These are phyloP conservation scores for Tetrapyrgos nigripes DNA, from an alignment of 1,284 basidiomycete species.

Conservation along the genomic window DNA sequence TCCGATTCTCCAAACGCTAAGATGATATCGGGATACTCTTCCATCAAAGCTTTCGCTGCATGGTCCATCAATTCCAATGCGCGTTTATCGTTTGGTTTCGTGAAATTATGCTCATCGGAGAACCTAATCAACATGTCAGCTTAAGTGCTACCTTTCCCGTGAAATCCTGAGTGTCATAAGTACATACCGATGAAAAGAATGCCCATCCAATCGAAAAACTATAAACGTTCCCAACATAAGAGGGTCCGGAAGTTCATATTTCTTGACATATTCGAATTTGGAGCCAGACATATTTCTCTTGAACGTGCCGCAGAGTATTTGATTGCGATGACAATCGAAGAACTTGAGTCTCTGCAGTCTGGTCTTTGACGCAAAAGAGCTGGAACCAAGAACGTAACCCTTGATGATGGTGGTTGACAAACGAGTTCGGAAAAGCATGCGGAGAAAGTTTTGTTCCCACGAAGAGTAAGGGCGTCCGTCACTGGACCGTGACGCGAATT, in stretches of 20 bases:
- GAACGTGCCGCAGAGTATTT: no score
- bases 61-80: constrained; percentile 94
- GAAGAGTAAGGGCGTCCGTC: no score
- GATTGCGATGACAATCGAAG: no score
- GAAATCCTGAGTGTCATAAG: not conserved
- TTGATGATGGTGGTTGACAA: no score
- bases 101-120: constrained; percentile 82
- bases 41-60: constrained; percentile 85
- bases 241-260: constrained; percentile 89
- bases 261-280: constrained; percentile 89
- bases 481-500: no score
- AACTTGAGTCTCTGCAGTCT: no score
- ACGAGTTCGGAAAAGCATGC: no score
- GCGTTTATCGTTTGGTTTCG: constrained; percentile 90
- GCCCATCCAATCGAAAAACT: constrained; percentile 91
- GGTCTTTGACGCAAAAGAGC: no score
- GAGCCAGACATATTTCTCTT: constrained; percentile 99
- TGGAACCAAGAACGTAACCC: no score
- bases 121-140: constrained; percentile 60
- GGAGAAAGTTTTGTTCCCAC: no score
- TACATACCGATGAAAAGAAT: constrained; percentile 90
- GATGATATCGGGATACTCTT: constrained; percentile 81
- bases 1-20: constrained; percentile 97
- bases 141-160: not conserved
- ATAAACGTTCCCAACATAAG: constrained; percentile 88